A percentile compares a stretch with the other conserved stretches of the same genome.
phyloP scores from a whole-genome alignment of 306 rosid species.

The Sesbania bispinosa region DNA sequence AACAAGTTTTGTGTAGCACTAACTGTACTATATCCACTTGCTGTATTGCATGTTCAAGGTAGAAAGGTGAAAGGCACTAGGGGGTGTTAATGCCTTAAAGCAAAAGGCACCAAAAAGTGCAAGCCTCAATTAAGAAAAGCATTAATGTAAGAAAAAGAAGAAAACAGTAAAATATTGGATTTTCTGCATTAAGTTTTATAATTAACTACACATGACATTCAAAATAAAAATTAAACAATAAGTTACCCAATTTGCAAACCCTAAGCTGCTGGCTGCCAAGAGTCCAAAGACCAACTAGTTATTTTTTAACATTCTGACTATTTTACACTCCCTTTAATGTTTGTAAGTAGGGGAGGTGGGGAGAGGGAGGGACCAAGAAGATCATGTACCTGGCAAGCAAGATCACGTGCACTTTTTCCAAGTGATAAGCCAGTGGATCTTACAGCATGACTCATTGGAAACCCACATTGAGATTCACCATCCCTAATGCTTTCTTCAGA shows the following conservation, averaged over 20 bases:
- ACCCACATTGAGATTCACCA: constrained; percentile 54
- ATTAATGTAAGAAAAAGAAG: neutral
- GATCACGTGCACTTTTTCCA: constrained; percentile 79
- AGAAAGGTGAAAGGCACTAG: too few species aligned
- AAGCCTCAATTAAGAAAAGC: neutral
- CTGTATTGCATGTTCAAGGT: neutral
- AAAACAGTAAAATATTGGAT: neutral
- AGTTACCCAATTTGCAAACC: neutral
- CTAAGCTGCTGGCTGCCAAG: neutral
- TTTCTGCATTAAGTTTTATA: neutral
- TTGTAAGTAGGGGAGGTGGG: neutral
- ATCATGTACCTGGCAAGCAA: constrained; percentile 84
- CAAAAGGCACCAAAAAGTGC: neutral
- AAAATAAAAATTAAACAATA: neutral
- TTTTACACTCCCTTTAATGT: neutral
- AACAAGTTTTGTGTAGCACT: neutral
- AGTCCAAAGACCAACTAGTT: neutral
- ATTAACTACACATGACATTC: neutral
- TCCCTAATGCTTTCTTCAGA: constrained; percentile 56
- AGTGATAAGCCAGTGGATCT: constrained; percentile 62
- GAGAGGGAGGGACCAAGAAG: neutral
- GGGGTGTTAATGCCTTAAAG: neutral
- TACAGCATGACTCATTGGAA: constrained; percentile 76
- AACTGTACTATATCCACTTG: neutral
- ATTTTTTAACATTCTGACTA: neutral